Percentiles rank a stretch among this genome's conserved stretches.
phyloP scores from a whole-genome alignment of 306 rosid species.

The Castanospermum australe region DNA sequence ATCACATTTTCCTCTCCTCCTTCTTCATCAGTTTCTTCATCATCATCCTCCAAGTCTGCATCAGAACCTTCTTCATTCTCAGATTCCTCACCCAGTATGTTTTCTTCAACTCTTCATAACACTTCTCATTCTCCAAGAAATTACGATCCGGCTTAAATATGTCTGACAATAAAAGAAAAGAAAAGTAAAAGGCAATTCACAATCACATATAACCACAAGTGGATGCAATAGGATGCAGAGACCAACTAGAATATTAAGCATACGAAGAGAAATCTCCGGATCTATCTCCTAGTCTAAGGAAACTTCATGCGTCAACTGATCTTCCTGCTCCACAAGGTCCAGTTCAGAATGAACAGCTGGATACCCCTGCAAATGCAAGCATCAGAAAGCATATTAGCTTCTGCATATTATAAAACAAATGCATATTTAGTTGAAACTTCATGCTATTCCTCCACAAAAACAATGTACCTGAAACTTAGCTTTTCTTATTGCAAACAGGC shows the following conservation, averaged over 20 bases:
- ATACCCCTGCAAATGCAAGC: background rate
- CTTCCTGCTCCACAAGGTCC: constrained; percentile 23
- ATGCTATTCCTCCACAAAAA: background rate
- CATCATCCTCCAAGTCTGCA: constrained; percentile 45
- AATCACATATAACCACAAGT: background rate
- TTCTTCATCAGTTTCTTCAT: constrained; percentile 45
- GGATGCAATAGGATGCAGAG: background rate
- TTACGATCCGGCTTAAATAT: constrained; percentile 59
- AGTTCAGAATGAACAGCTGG: constrained; percentile 6
- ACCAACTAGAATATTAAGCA: background rate
- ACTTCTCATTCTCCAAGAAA: constrained; percentile 56
- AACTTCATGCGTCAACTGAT: constrained; percentile 4
- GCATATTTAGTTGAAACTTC: background rate
- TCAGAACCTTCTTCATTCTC: constrained; percentile 56
- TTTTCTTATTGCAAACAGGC: constrained; percentile 64
- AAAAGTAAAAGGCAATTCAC: background rate
- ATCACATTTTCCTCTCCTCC: constrained; percentile 56
- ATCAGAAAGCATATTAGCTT: background rate
- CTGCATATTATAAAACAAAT: no score
- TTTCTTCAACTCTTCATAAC: constrained; percentile 59
- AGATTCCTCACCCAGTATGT: constrained; percentile 65
- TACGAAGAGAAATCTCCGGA: constrained; percentile 4
- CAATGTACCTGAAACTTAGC: constrained; percentile 61
- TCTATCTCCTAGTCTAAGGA: constrained; percentile 19
- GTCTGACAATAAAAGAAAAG: constrained; percentile 37